phyloP scores from a whole-genome alignment of 2,329 filamentous ascomycete species.

The Neoarthrinium moseri region DNA sequence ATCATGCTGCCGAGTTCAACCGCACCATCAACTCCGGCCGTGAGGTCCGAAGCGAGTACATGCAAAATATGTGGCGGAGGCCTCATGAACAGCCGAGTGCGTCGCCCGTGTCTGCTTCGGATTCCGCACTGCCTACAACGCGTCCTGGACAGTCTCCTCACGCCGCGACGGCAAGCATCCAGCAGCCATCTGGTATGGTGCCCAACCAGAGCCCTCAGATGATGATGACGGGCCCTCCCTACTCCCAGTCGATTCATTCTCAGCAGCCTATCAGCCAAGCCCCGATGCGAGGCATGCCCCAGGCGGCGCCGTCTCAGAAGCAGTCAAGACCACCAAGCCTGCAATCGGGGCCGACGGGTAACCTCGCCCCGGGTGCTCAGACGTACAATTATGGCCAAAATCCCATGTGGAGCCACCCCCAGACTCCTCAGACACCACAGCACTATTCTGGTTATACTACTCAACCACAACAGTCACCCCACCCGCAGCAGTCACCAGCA shows the following conservation, averaged over 20 bases:
- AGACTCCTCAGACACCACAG: constrained; percentile 62
- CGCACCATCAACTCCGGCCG: constrained; percentile 79
- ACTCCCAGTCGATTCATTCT: constrained; percentile 69
- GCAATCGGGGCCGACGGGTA: constrained; percentile 51
- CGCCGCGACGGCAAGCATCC: constrained; percentile 48
- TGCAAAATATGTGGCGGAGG: constrained; percentile 79
- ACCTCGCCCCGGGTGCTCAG: constrained; percentile 50
- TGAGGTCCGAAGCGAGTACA: constrained; percentile 73
- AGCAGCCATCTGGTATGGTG: constrained; percentile 45
- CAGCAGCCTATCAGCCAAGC: constrained; percentile 73
- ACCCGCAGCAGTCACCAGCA: constrained; percentile 55
- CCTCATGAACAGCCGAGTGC: constrained; percentile 73
- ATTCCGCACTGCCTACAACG: constrained; percentile 44
- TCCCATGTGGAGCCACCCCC: constrained; percentile 61
- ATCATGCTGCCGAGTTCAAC: constrained; percentile 89
- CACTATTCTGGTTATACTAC: constrained; percentile 53
- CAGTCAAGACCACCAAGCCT: constrained; percentile 65
- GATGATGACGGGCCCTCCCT: constrained; percentile 65
- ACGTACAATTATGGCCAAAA: constrained; percentile 62
- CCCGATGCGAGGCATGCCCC: constrained; percentile 67
- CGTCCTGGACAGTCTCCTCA: constrained; percentile 60
- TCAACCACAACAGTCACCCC: constrained; percentile 47
- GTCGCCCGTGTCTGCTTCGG: constrained; percentile 42
- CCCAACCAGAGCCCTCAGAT: constrained; percentile 63
- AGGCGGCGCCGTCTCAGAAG: constrained; percentile 58